Base-by-base conservation (phyloP, 2,329 filamentous ascomycete species). In the Diaporthe humulicola region DNA sequence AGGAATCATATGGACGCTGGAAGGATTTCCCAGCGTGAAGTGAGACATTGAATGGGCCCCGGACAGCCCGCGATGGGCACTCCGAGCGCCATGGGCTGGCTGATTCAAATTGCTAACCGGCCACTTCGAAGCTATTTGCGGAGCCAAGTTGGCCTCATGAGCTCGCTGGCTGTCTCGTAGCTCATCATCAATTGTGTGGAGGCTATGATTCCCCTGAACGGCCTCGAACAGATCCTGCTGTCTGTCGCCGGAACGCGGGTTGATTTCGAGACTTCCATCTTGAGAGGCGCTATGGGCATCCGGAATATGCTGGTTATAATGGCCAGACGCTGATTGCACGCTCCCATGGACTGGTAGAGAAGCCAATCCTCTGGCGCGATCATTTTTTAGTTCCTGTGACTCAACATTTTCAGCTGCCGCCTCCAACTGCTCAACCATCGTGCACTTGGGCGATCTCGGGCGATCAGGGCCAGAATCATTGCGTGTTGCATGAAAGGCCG, bases 341-440 rank as follows among this genome's bases (percentile, higher is more conserved):
- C 30, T 7, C 2, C 67, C 14, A 25, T 58, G 70, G 12, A 15
- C 9, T 7, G 48, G 38, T 7, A 30, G 52, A 19, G 30, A 48
- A 42, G 40, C 15, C 10, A 14, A 30, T 36, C 8, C 28, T 36
- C 38, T 42, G n/a, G 45, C 28, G 19, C 50, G 54, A 61, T 19
- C 3, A 54, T 4, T 64, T 10, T 25, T 25, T 3, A 4, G 36
- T 30, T 45, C 5, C 9, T n/a, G 38, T 5, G 45, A n/a, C 7
- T 36, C 28, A 9, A 57, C 10, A 10, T 74, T 15, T 19, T 72
- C 45, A 40, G 50, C 73, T 30, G 69, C 72, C 25, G 74, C 60
- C 50, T 76, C 74, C 72, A 76, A 42, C 38, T 52, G 72, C 58
- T 74, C 69, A 70, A 76, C 33, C 30, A 76, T 3, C 10, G 69